These are phyloP conservation scores for Candida boleticola DNA, from an alignment of 805 yeast species.

Conservation along the genomic window DNA sequence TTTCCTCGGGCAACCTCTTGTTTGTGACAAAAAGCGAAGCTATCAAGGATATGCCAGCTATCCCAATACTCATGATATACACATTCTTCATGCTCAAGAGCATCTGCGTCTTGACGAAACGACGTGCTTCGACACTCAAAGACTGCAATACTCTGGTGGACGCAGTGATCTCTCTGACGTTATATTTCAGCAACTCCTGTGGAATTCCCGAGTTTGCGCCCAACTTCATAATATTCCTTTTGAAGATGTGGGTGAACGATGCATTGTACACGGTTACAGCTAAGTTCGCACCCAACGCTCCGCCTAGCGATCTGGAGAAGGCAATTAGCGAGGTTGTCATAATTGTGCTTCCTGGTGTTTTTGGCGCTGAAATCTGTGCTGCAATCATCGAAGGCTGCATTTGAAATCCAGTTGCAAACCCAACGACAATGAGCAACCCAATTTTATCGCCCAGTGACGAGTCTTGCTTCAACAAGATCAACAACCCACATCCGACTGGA, in stretches of 20 bases:
- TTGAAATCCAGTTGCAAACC: constrained; percentile 46
- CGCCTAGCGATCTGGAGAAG: constrained; percentile 45
- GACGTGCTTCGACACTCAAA: constrained; percentile 22
- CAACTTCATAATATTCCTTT: constrained; percentile 2
- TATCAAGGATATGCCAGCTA: constrained; percentile 28
- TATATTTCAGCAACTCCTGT: constrained; percentile 16
- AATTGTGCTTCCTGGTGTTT: constrained; percentile 47
- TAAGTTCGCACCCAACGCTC: constrained; percentile 43
- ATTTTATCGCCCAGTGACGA: constrained; percentile 36
- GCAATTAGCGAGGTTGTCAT: constrained; percentile 45
- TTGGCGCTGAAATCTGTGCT: constrained; percentile 51
- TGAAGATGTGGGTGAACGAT: constrained; percentile 14
- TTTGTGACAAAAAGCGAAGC: constrained; percentile 34
- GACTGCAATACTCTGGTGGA: constrained; percentile 12
- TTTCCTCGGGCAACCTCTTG: constrained; percentile 29
- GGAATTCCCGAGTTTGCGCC: constrained; percentile 12
- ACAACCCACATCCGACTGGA: constrained; percentile 44
- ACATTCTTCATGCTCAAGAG: constrained; percentile 39
- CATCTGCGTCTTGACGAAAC: constrained; percentile 23
- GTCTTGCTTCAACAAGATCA: constrained; percentile 38
- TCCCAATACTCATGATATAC: constrained; percentile 40
- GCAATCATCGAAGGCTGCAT: constrained; percentile 46
- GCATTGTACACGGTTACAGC: constrained; percentile 41
- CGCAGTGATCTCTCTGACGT: constrained; percentile 12
- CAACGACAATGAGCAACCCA: constrained; percentile 46